A percentile compares a stretch with the other conserved stretches of the same genome.
Conservation (phyloP, 345 rosid genomes). For the Bruguiera parviflora region DNA sequence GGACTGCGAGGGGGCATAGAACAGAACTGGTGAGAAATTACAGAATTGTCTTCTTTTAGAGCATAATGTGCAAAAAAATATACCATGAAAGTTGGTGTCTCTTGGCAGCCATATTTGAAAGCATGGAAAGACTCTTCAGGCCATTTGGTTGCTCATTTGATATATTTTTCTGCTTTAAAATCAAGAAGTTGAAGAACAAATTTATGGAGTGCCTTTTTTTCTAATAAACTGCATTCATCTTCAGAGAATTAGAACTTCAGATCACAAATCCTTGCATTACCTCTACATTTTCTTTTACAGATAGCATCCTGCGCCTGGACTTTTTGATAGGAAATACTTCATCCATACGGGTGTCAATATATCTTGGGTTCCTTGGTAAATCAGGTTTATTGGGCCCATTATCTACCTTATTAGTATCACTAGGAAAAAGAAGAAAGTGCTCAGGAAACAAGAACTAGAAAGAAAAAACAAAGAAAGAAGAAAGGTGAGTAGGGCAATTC, state of each 20-base stretch:
- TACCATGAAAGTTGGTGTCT: slow-evolving; percentile 55
- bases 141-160: slow-evolving; percentile 39
- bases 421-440: slow-evolving; percentile 10
- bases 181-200: slow-evolving; percentile 12
- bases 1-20: slow-evolving; percentile 36
- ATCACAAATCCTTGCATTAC: slow-evolving; percentile 24
- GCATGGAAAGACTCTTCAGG: slow-evolving; percentile 45
- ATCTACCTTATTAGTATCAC: slow-evolving; percentile 30
- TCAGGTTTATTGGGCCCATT: slow-evolving; percentile 53
- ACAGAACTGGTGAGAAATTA: slow-evolving; percentile 6
- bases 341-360: slow-evolving; percentile 64
- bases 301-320: slow-evolving; percentile 47
- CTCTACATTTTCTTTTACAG: slow-evolving; percentile 65
- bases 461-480: background rate
- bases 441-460: slow-evolving; percentile 12
- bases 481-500: slow-evolving; percentile 1
- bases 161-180: slow-evolving; percentile 47
- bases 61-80: slow-evolving; percentile 8
- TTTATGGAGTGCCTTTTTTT: slow-evolving; percentile 6
- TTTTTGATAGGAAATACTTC: slow-evolving; percentile 79
- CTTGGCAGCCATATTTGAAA: slow-evolving; percentile 53
- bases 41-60: background rate
- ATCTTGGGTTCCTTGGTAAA: slow-evolving; percentile 48
- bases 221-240: background rate
- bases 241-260: background rate